Evolutionary conservation across 495 filamentous ascomycete species (phyloP).

Genomic region (Neurospora sp.): DNA sequence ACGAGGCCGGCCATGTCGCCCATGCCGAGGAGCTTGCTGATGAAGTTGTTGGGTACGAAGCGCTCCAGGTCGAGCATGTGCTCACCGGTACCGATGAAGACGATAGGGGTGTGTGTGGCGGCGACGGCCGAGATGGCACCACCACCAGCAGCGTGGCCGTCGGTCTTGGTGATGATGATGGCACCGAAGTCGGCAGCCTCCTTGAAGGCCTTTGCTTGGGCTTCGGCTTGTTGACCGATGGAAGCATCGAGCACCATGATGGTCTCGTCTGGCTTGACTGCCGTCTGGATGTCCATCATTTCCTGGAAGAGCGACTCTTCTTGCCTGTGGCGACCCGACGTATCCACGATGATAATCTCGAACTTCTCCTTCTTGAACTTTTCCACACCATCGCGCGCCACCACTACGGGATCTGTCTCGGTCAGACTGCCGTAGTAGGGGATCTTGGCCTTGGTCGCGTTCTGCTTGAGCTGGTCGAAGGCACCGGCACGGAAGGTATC

Average conservation of each 20-base stretch:
- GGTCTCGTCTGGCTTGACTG: conserved; percentile 89
- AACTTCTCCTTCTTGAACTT: conserved; percentile 99
- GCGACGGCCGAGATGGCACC: conserved; percentile 98
- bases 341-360: conserved; percentile 98
- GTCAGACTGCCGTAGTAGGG: conserved; percentile 96
- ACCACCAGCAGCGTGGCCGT: conserved; percentile 88
- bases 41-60: conserved; percentile 83
- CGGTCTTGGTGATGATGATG: conserved; percentile 98
- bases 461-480: conserved; percentile 98
- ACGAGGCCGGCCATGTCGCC: conserved; percentile 92
- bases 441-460: conserved; percentile 96
- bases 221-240: conserved; percentile 92
- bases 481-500: conserved; percentile 98
- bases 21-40: conserved; percentile 90
- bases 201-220: conserved; percentile 93
- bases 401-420: conserved; percentile 88
- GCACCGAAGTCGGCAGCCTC: conserved; percentile 95
- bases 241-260: conserved; percentile 96
- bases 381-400: conserved; percentile 88
- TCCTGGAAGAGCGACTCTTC: conserved; percentile 89
- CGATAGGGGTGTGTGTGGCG: conserved; percentile 91
- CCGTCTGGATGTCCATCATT: conserved; percentile 93
- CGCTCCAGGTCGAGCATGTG: conserved; percentile 92
- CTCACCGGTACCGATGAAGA: conserved; percentile 95
- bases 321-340: conserved; percentile 84